Evolutionary conservation across 352 stramenopile genomes (phyloP), one percentile per base, ranked within the genome.

Genomic region (Phytophthora ohioensis): DNA sequence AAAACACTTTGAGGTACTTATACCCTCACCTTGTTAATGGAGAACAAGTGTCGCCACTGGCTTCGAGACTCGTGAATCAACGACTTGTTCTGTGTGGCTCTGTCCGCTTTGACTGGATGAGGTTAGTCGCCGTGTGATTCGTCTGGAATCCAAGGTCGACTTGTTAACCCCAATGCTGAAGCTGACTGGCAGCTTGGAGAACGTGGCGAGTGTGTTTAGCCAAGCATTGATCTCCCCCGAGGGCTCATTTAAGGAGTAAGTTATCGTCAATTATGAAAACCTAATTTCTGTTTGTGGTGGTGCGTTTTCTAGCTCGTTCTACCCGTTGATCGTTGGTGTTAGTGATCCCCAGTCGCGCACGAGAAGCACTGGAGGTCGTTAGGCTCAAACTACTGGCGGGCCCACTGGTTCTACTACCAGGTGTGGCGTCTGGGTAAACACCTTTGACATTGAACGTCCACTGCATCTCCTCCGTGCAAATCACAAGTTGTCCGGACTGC

Each of bases 401-500:
- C 0, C 76, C 77, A 27, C 59, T 81, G 34, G 48, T 60, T 61
- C 76, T 83, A 62, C 77, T 87, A 12, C 66, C 62, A 4, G 75
- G 69, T 0, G 70, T 78, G 30, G 75, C 74, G 51, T 95, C 87
- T 0, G 93, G 92, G 41, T 96, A 96, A 11, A 80, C 90, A 17
- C 92, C 92, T 55, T 94, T 94, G 30, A 98, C 86, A 31, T 97
- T 91, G 76, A 98, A 98, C 41, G 87, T 97, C 93, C 93, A 98
- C 74, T 97, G 91, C 89, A 97, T 97, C 48, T 97, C 91, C 45
- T 97, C 90, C 0, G 93, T 98, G 30, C 78, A 46, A 39, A 98
- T 95, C 15, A 97, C 63, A 15, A 98, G 80, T 45, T 95, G 88
- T 0, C 89, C 93, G 0, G 85, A 94, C 68, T 96, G 85, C 79